phyloP scores from a whole-genome alignment of 2,329 filamentous ascomycete species.

The Cercospora sp. region DNA sequence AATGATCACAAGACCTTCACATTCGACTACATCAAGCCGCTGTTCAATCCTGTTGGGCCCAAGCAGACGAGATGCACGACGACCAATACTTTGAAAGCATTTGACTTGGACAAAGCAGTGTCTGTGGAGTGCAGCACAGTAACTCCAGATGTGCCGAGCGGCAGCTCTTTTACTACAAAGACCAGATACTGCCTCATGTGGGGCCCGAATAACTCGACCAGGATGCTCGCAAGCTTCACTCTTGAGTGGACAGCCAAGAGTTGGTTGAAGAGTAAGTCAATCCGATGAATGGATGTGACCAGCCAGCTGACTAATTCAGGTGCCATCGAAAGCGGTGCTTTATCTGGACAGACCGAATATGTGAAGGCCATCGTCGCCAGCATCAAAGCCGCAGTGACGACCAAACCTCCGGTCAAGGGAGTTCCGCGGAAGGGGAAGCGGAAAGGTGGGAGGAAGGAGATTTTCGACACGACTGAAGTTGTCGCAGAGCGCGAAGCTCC shows the following conservation, averaged over 20 bases:
- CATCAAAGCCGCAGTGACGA: constrained; percentile 70
- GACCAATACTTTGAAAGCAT: constrained; percentile 75
- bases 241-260: constrained; percentile 98
- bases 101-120: constrained; percentile 85
- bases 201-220: constrained; percentile 82
- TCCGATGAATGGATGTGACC: neutral
- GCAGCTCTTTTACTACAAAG: constrained; percentile 87
- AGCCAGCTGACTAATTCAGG: constrained; percentile 52
- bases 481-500: constrained; percentile 40
- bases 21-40: constrained; percentile 89
- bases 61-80: constrained; percentile 94
- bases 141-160: constrained; percentile 92
- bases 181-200: constrained; percentile 94
- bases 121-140: constrained; percentile 80
- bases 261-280: constrained; percentile 81
- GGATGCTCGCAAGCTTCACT: constrained; percentile 81
- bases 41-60: constrained; percentile 80
- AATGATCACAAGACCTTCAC: constrained; percentile 70
- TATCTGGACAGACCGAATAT: constrained; percentile 82
- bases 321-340: constrained; percentile 93
- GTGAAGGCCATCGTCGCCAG: constrained; percentile 76
- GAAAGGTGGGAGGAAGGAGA: constrained; percentile 53
- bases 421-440: constrained; percentile 50
- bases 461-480: constrained; percentile 48
- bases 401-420: constrained; percentile 58